Evolutionary conservation across 257 asterid genomes (phyloP).

Genomic region (Primulina eburnea): DNA sequence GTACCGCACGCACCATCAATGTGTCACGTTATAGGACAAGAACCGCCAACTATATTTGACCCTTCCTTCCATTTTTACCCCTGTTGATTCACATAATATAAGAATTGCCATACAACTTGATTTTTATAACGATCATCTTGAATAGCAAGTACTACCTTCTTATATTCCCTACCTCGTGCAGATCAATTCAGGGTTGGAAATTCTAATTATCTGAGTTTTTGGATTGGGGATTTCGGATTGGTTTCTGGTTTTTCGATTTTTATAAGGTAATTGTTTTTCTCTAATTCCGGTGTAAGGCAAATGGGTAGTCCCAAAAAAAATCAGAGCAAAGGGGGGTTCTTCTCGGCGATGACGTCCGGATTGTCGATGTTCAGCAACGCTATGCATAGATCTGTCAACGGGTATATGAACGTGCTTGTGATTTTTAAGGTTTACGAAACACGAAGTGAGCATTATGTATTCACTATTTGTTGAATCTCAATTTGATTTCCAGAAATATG

Average conservation of each 20-base stretch:
- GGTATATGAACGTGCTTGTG: constrained; percentile 36
- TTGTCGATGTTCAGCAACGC: constrained; percentile 58
- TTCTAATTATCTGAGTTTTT: too few species aligned
- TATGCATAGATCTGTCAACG: constrained; percentile 70
- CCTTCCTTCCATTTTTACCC: neutral
- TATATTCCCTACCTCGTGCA: neutral
- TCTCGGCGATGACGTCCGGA: constrained; percentile 63
- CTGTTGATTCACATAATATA: neutral
- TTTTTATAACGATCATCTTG: neutral
- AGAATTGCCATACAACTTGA: neutral
- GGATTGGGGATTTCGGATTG: neutral
- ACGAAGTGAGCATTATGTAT: neutral
- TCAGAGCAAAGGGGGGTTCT: constrained; percentile 58
- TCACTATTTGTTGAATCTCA: neutral
- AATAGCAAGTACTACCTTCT: too few species aligned
- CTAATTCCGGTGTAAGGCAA: neutral
- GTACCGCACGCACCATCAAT: neutral
- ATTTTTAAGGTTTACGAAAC: neutral
- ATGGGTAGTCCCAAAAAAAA: constrained; percentile 55
- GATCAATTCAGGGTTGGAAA: neutral
- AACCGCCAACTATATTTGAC: neutral
- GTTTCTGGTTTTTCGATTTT: too few species aligned
- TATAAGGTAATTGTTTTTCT: neutral
- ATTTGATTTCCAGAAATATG: constrained; percentile 7
- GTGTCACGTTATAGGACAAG: neutral